phyloP scores from a whole-genome alignment of 139 green algal species.

The Volvox africanus region DNA sequence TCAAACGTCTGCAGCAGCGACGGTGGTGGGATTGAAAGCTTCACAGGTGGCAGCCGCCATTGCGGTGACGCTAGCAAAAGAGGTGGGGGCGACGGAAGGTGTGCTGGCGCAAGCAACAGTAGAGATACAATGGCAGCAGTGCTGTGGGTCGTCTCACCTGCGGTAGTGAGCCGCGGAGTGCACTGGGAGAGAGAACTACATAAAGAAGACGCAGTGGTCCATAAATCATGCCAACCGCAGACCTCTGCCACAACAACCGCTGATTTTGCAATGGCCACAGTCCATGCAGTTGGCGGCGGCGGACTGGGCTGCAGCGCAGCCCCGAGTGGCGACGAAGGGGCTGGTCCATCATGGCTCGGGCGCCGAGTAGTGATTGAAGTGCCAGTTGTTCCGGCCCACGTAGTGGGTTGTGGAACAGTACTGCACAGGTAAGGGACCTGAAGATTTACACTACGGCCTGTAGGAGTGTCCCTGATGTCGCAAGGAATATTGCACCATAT shows the following conservation, averaged over 20 bases:
- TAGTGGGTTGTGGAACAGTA: not conserved
- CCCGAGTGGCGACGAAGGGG: too few relatives aligned
- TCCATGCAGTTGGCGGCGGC: not conserved
- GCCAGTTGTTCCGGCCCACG: not conserved
- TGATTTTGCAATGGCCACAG: not conserved
- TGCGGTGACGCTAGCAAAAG: not conserved
- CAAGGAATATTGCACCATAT: too few relatives aligned
- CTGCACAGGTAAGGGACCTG: too few relatives aligned
- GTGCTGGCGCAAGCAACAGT: not conserved
- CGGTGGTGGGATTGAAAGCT: not conserved
- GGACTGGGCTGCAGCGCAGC: too few relatives aligned
- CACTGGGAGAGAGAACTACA: not conserved
- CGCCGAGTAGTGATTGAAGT: not conserved
- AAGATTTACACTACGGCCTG: too few relatives aligned
- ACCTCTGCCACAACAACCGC: not conserved
- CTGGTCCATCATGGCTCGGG: not conserved
- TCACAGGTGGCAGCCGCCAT: not conserved
- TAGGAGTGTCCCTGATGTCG: too few relatives aligned
- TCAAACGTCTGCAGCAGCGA: too few relatives aligned
- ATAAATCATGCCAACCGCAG: not conserved
- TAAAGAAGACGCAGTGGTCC: not conserved
- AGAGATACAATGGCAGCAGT: not conserved
- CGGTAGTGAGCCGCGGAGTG: not conserved
- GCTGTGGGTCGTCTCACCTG: conserved; percentile 16
- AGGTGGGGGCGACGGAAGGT: not conserved